Conservation (phyloP, 768 basidiomycete species). For the Podaxis rugospora region DNA sequence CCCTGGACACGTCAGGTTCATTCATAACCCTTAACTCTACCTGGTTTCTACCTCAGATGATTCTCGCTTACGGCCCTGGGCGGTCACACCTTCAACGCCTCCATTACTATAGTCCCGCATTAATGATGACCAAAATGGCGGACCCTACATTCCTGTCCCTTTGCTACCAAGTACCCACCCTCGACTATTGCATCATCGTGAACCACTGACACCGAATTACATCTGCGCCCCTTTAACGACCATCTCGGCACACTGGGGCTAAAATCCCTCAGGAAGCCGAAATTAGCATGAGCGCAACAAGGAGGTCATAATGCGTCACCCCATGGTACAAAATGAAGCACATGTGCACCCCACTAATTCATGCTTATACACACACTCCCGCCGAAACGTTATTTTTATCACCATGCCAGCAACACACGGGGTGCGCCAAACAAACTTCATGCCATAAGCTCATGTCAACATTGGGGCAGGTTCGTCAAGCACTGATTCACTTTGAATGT, state of each 20-base stretch:
- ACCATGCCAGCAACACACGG: not conserved
- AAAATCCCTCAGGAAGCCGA: not conserved
- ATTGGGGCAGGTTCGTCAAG: not conserved
- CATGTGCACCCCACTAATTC: not conserved
- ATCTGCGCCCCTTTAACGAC: not conserved
- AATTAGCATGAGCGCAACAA: not conserved
- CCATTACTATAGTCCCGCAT: not conserved
- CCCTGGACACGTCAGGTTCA: not conserved
- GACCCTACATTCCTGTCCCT: not conserved
- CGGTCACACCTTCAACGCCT: not conserved
- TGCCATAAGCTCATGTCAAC: not conserved
- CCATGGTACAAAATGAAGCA: not conserved
- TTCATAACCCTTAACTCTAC: not conserved
- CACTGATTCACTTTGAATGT: not conserved
- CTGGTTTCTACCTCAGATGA: not conserved
- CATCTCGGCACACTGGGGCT: not conserved
- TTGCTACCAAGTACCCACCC: too few relatives aligned
- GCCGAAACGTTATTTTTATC: not conserved
- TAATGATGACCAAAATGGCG: not conserved
- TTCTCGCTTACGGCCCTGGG: not conserved
- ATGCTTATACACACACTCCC: not conserved
- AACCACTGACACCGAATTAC: not conserved
- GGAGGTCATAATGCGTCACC: not conserved
- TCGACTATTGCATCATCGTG: not conserved
- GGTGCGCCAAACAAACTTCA: not conserved